phyloP scores from a whole-genome alignment of 306 rosid genomes.

The Adenanthera pavonina region DNA sequence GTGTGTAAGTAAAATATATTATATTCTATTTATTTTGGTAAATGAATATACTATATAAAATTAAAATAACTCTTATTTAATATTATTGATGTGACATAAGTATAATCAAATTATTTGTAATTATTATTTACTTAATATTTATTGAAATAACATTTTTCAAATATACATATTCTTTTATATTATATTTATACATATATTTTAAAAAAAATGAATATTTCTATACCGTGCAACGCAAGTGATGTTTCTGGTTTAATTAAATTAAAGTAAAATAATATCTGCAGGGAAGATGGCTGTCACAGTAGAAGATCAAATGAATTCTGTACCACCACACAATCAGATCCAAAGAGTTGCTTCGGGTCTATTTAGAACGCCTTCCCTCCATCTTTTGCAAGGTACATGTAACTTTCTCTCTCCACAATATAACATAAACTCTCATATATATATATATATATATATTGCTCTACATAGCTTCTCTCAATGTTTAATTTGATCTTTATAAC shows the following conservation, averaged over 20 bases:
- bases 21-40: too few species aligned
- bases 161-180: too few species aligned
- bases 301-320: neutral
- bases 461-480: neutral
- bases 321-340: neutral
- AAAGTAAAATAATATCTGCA: neutral
- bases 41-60: too few species aligned
- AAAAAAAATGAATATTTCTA: neutral
- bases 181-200: neutral
- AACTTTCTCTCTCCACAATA: neutral
- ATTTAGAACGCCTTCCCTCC: neutral
- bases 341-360: neutral
- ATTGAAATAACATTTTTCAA: too few species aligned
- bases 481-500: neutral
- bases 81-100: too few species aligned
- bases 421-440: too few species aligned
- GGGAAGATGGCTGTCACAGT: neutral
- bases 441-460: too few species aligned
- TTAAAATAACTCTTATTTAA: too few species aligned
- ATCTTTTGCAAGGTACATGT: neutral
- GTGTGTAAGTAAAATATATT: too few species aligned
- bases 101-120: too few species aligned
- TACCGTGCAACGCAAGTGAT: too few species aligned
- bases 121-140: too few species aligned
- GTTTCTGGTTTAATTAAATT: neutral